Evolutionary conservation across 73 alveolate genomes (phyloP), one percentile per base, ranked within the genome.

Genomic region (Stentor coeruleus): DNA sequence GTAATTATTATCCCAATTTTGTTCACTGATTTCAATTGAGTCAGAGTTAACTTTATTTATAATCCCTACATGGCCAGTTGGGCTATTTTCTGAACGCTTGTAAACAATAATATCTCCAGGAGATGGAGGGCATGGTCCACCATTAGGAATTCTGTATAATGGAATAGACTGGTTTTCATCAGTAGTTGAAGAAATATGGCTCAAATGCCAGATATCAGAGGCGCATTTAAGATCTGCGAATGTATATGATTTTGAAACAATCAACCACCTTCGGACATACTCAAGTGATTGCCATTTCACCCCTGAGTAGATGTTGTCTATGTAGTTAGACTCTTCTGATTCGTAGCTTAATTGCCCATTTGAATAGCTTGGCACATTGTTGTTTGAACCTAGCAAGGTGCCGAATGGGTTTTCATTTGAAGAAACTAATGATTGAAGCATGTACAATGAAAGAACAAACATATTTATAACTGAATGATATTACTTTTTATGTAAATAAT

Each of bases 381-480:
- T 6, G 66, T 49, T 49, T 49, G 6, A 6, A 49, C 66, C 66
- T 11, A 49, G 66, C 28, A 20, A 6, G 6, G 66, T 49, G 6
- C 66, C 66, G 66, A 49, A 49, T 49, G 66, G 66, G 6, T 49
- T 20, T 49, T 49, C n/a, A n/a, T n/a, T n/a, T n/a, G n/a, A n/a
- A n/a, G n/a, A n/a, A n/a, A n/a, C n/a, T n/a, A n/a, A n/a, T n/a
- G n/a, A n/a, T n/a, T n/a, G n/a, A n/a, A n/a, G n/a, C n/a, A n/a
- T n/a, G n/a, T n/a, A n/a, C n/a, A n/a, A n/a, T n/a, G n/a, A n/a
- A n/a, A n/a, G n/a, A n/a, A n/a, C n/a, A n/a, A n/a, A n/a, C n/a
- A n/a, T n/a, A n/a, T n/a, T n/a, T n/a, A n/a, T n/a, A n/a, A n/a
- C n/a, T n/a, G n/a, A n/a, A n/a, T n/a, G n/a, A n/a, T n/a, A n/a